Conservation (phyloP, 1,284 basidiomycete species). For the Cutaneotrichosporon curvatum region DNA sequence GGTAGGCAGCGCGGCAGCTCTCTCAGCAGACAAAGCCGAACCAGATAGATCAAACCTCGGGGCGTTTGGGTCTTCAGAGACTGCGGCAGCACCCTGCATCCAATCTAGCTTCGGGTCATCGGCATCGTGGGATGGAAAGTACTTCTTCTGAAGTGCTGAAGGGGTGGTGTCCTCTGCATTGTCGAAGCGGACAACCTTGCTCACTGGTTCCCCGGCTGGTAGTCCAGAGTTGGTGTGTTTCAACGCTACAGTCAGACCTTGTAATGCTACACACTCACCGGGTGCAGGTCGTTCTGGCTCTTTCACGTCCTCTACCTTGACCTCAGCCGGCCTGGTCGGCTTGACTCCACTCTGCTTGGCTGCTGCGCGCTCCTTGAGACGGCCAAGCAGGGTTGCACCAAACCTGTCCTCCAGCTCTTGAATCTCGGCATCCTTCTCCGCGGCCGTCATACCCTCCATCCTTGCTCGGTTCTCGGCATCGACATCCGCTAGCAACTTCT, state of each 20-base stretch:
- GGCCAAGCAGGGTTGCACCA: conserved; percentile 57
- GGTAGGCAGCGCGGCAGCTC: conserved; percentile 54
- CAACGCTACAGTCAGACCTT: too few relatives aligned
- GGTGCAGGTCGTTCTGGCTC: conserved; percentile 22
- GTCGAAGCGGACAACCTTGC: conserved; percentile 22
- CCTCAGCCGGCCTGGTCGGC: conserved; percentile 24
- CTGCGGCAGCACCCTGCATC: conserved; percentile 50
- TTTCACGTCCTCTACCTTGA: conserved; percentile 10
- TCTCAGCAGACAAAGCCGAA: conserved; percentile 53
- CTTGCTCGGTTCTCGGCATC: conserved; percentile 42
- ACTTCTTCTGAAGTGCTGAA: conserved; percentile 75
- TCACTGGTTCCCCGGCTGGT: background rate
- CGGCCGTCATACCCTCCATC: conserved; percentile 55
- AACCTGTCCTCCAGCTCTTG: conserved; percentile 61
- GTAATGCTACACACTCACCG: background rate
- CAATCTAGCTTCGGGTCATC: conserved; percentile 68
- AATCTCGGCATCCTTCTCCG: conserved; percentile 56
- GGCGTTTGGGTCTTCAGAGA: conserved; percentile 18
- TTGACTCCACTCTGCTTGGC: too few relatives aligned
- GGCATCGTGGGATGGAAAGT: conserved; percentile 63
- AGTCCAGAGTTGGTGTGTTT: background rate
- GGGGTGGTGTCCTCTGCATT: conserved; percentile 59
- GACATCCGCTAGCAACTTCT: conserved; percentile 9
- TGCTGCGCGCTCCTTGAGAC: conserved; percentile 52
- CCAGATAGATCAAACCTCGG: conserved; percentile 67